phyloP scores from a whole-genome alignment of 2,329 filamentous ascomycete species.

The Mycosphaerella arachidis region DNA sequence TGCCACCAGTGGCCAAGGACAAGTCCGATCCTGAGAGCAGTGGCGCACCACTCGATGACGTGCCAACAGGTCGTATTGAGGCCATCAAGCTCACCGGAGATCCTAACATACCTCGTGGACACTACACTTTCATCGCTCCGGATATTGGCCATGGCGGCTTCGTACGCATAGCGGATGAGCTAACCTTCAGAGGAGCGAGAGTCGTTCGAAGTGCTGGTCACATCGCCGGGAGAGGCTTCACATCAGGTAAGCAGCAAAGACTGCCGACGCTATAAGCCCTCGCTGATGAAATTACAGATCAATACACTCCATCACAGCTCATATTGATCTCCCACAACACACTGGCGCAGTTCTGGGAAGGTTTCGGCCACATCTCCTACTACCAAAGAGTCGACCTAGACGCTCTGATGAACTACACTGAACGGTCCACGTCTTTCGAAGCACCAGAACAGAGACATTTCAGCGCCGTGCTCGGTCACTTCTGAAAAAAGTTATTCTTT shows the following conservation, averaged over 20 bases:
- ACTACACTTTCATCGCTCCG: constrained; percentile 74
- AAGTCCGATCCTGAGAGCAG: neutral
- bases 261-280: neutral
- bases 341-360: constrained; percentile 77
- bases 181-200: constrained; percentile 67
- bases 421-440: too few species aligned
- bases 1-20: too few species aligned
- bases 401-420: constrained; percentile 22
- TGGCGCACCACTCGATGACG: neutral
- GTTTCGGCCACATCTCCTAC: constrained; percentile 47
- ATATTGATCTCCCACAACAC: constrained; percentile 73
- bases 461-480: neutral
- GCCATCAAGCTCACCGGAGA: constrained; percentile 92
- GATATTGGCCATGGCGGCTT: constrained; percentile 68
- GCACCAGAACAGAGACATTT: neutral
- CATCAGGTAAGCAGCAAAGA: constrained; percentile 55
- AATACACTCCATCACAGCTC: constrained; percentile 69
- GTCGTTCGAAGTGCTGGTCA: constrained; percentile 73
- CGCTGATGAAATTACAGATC: constrained; percentile 50
- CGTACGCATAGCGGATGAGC: constrained; percentile 59
- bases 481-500: neutral
- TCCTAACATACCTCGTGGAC: constrained; percentile 79
- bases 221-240: constrained; percentile 69
- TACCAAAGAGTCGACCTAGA: constrained; percentile 47
- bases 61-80: constrained; percentile 65